Percentiles rank a stretch among this genome's conserved stretches.
Evolutionary conservation across 73 alveolate species (phyloP).

Genomic region (Blepharisma stoltei): DNA sequence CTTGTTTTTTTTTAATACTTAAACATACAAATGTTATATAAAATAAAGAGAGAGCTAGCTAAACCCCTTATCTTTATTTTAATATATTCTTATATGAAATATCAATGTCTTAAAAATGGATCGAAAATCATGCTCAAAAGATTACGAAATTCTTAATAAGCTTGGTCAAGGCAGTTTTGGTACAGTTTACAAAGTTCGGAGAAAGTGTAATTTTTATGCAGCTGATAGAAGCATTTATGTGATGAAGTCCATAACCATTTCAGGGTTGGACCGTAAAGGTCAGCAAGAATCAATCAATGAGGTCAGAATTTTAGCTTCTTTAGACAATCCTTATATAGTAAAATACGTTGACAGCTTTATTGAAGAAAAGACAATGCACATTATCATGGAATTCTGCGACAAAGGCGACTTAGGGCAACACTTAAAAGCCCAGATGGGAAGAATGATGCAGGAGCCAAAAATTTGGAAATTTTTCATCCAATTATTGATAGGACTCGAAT

Average conservation of each 20-base stretch:
- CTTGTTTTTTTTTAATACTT: no score
- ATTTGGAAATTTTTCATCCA: conserved; percentile 38
- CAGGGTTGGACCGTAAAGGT: conserved; percentile 39
- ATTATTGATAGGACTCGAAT: conserved; percentile 33
- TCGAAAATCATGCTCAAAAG: conserved; percentile 29
- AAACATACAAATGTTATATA: no score
- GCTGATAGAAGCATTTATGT: conserved; percentile 58
- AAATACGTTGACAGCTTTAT: conserved; percentile 69
- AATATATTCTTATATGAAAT: no score
- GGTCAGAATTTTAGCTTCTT: conserved; percentile 48
- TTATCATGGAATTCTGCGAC: conserved; percentile 79
- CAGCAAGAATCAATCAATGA: conserved; percentile 54
- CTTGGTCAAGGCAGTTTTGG: conserved; percentile 90
- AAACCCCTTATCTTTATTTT: no score
- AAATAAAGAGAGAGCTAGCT: no score
- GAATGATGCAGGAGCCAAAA: conserved; percentile 15
- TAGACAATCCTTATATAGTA: conserved; percentile 61
- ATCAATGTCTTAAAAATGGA: no score
- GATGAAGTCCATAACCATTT: conserved; percentile 59
- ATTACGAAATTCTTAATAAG: conserved; percentile 69
- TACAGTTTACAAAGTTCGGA: conserved; percentile 79
- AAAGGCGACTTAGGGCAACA: conserved; percentile 61
- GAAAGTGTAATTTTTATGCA: conserved; percentile 34
- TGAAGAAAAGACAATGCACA: conserved; percentile 54
- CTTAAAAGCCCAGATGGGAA: conserved; percentile 42